Evolutionary conservation across 2,329 filamentous ascomycete species (phyloP), one percentile per base, ranked within the genome.

Genomic region (Aspergillus brunneoviolaceus): DNA sequence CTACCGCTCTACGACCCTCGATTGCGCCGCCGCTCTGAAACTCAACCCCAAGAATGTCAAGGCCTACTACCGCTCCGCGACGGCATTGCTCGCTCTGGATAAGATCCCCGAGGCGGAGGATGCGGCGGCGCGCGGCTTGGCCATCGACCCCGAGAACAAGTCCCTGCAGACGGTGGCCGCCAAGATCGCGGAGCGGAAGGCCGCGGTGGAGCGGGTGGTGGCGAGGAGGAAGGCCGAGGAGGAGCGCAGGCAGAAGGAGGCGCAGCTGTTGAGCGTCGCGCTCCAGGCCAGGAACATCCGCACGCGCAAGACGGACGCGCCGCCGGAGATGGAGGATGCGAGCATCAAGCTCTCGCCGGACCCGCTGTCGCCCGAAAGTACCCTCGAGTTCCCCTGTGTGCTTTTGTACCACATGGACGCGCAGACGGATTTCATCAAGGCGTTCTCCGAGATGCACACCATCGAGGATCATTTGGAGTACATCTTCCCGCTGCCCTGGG

Each of bases 391-490:
- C 70, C 95, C 95, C 0, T 83, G 89, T 0, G 82, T 98, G 62
- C 79, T 99, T 58, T 81, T 99, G 58, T 99, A 99, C 74, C 94
- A 95, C 5, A 80, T 89, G 64, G 83, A 91, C 62, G 82, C 89
- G 51, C 88, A 98, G 80, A 90, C 87, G 1, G 95, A 99, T 75
- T 95, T 99, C 69, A 85, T 99, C 76, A 96, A 96, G 79, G 85
- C 86, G 0, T 95, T 96, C 69, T 82, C 83, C 55, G 95, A 98
- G 81, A 86, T 83, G 61, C 87, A 95, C 67, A 84, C 83, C 16
- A 80, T 97, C 29, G 83, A 82, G 7, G 87, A 94, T 65, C 93
- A 97, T 75, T 80, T 99, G 53, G 81, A 82, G 3, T 96, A 97
- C 70, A 88, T 98, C 10, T 85, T 99, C 60, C 94, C 93, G 2